Base-by-base conservation (phyloP, 2,329 filamentous ascomycete genomes). In the Ceratocystis colombiana region DNA sequence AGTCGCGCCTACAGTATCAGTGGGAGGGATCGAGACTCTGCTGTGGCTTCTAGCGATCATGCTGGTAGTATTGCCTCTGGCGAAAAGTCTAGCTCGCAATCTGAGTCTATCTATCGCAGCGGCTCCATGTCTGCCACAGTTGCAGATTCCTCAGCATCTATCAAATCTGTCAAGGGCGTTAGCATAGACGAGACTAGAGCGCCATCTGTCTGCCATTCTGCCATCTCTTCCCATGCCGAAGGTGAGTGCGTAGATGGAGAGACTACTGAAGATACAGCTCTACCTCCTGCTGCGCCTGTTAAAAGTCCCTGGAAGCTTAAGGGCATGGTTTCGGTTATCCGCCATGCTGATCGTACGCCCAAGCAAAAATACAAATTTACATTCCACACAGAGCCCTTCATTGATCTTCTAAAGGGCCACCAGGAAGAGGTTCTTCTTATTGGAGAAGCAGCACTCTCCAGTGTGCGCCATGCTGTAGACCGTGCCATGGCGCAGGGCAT, bases 331-430 rank as follows among this genome's bases (percentile, higher is more conserved):
- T 93, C 92, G 1, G 94, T 99, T 17, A 91, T 99, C 70, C 86
- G 94, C 33, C 94, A 99, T 75, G 95, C 95, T 2, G 94, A 99
- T 77, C 88, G 94, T 66, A 99, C 94, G 1, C 94, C 94, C 1
- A 99, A 99, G 77, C 94, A 99, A 72, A 99, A 99, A 74, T 96
- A 96, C 80, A 99, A 99, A 74, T 99, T 97, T 72, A 99, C 94
- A 0, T 97, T 99, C 72, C 94, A 99, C 73, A 96, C 91, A 0
- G 90, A 92, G 69, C 94, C 94, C 0, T 99, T 99, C 72, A 92
- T 99, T 69, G 89, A 96, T 70, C 80, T 99, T 3, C 83, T 99
- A 53, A 96, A 93, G 73, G 94, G 94, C 0, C 93, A 99, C 72
- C 90, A 96, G 72, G 93, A 97, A 75, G 94, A 99, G 74, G 94